Percentiles rank a stretch among this genome's conserved stretches.
Evolutionary conservation across 495 filamentous ascomycete genomes (phyloP).

Genomic region (Evernia prunastri): DNA sequence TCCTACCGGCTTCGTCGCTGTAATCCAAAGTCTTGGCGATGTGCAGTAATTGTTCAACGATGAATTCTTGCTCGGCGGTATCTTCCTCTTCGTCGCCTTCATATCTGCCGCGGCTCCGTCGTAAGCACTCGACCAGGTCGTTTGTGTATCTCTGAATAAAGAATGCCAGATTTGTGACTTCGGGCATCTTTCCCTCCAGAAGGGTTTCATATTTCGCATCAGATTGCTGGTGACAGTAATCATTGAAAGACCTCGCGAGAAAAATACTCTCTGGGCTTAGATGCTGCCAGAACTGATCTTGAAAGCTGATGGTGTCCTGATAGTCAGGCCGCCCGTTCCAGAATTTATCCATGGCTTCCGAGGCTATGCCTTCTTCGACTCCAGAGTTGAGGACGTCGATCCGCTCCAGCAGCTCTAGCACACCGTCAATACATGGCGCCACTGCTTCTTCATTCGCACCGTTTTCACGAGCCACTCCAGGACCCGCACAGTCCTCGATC

Average conservation of each 20-base stretch:
- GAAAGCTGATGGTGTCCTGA: conserved; percentile 69
- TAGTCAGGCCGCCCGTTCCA: conserved; percentile 94
- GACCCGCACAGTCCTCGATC: conserved; percentile 86
- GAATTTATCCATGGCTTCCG: conserved; percentile 90
- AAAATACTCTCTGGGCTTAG: conserved; percentile 83
- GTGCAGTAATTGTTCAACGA: conserved; percentile 89
- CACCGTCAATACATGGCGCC: conserved; percentile 61
- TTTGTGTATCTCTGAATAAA: conserved; percentile 74
- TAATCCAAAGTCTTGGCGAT: conserved; percentile 90
- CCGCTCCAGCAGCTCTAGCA: conserved; percentile 87
- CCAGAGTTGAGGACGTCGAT: conserved; percentile 90
- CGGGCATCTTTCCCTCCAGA: conserved; percentile 87
- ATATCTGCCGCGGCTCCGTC: conserved; percentile 44
- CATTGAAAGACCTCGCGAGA: conserved; percentile 83
- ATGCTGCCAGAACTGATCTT: conserved; percentile 81
- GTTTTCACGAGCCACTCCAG: conserved; percentile 43
- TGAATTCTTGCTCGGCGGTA: conserved; percentile 79
- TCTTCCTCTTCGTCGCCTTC: conserved; percentile 71
- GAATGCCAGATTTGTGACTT: conserved; percentile 82
- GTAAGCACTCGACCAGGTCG: conserved; percentile 62
- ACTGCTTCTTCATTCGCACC: conserved; percentile 42
- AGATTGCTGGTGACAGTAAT: conserved; percentile 70
- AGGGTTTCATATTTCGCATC: conserved; percentile 64
- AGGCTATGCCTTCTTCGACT: conserved; percentile 78
- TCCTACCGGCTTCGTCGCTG: conserved; percentile 85